phyloP scores from a whole-genome alignment of 106 monocot genomes.

The Dendrobium officinale region DNA sequence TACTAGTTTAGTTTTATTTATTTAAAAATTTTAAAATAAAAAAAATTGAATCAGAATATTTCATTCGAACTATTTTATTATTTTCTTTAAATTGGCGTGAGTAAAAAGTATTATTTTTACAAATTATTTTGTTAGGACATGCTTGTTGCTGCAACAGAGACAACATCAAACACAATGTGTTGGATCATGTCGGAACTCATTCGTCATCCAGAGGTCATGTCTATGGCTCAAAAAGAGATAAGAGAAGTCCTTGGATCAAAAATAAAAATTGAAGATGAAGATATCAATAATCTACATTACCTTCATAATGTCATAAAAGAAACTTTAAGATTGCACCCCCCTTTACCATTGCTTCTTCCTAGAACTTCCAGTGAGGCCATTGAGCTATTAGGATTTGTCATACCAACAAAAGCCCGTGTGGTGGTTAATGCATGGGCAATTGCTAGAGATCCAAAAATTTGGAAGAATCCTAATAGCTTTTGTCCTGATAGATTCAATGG shows the following conservation, averaged over 20 bases:
- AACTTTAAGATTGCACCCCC: conserved; percentile 33
- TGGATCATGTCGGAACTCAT: conserved; percentile 29
- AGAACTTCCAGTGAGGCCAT: conserved; percentile 11
- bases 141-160: conserved; percentile 38
- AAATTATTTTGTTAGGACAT: conserved; percentile 16
- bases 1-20: background rate
- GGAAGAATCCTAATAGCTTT: conserved; percentile 30
- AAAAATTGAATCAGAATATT: no score
- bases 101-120: no score
- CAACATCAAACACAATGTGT: conserved; percentile 27
- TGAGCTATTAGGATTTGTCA: conserved; percentile 25
- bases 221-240: conserved; percentile 25
- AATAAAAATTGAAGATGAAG: conserved; percentile 19
- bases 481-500: conserved; percentile 19
- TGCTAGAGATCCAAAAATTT: conserved; percentile 6
- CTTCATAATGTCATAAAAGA: conserved; percentile 30
- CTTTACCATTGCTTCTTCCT: conserved; percentile 34
- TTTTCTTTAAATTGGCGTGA: background rate
- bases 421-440: conserved; percentile 13
- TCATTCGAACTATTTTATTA: no score
- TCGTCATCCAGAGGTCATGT: conserved; percentile 26
- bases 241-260: background rate
- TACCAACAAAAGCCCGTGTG: conserved; percentile 20
- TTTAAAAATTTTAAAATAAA: no score
- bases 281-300: conserved; percentile 20